Base-by-base conservation (phyloP, 1,284 basidiomycete genomes). In the Lentinula novae-zelandiae region DNA sequence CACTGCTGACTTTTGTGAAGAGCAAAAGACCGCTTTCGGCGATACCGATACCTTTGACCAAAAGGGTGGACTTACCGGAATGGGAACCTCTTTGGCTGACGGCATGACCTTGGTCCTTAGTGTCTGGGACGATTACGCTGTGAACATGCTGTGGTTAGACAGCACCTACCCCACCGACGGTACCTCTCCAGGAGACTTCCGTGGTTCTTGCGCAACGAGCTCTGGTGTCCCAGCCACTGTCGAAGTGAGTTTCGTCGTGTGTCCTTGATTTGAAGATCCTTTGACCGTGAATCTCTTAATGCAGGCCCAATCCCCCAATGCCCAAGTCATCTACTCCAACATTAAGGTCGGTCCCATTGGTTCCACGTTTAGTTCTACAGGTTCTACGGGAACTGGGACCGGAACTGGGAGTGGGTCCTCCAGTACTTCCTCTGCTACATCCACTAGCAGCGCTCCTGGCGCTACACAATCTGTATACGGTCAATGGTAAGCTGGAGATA, bases 101-200 rank as follows among this genome's bases (percentile, higher is more conserved):
- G 78, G 78, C 31, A 75, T 78, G 73, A 78, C 78, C 27, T 68
- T 81, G 55, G 76, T 76, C 40, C 70, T 85, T 67, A 75, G 72
- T 62, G 68, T 84, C 67, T 83, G 82, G 82, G 81, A 83, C 68
- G 83, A 85, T 72, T 73, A 83, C 65, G 73, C 72, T 54, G 81
- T 75, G 58, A 71, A 77, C 69, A 79, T 80, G 78, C 72, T 78
- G 66, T 80, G 78, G 78, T 75, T 79, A 67, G 76, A 80, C 71
- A 70, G 67, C 62, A 69, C 68, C 69, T 80, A 76, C 72, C 74
- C 75, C 31, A 66, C 67, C 57, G 62, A 65, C 65, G 67, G 73
- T n/a, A 13, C 20, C 27, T 27, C 39, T 13, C 77, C 78, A 48
- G 78, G 79, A 68, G 72, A 76, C 57, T 69, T 75, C 60, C 80